Conservation (phyloP, 768 basidiomycete genomes). For the Boletus tylopilopsis region DNA sequence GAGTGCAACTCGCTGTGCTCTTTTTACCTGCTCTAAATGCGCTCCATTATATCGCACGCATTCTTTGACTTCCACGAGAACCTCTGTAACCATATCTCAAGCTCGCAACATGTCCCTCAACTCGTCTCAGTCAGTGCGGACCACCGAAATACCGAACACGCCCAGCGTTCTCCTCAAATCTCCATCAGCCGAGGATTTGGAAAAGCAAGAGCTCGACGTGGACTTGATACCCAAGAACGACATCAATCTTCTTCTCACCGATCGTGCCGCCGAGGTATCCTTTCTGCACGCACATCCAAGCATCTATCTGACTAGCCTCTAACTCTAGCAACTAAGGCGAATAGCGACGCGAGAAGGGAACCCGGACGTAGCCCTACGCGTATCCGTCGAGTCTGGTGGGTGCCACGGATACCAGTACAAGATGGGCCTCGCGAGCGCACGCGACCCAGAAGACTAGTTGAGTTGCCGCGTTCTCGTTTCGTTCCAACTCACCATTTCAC, state of each 20-base stretch:
- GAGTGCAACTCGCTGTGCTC: neutral
- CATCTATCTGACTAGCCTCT: neutral
- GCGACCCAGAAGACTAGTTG: constrained; percentile 82
- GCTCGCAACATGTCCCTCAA: constrained; percentile 3
- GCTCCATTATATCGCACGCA: neutral
- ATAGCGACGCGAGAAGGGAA: constrained; percentile 63
- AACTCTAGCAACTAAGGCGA: constrained; percentile 72
- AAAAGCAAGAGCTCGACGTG: constrained; percentile 60
- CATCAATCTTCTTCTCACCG: constrained; percentile 58
- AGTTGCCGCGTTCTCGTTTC: constrained; percentile 26
- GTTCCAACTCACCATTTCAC: neutral
- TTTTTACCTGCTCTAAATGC: neutral
- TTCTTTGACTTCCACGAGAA: neutral
- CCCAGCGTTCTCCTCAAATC: constrained; percentile 47
- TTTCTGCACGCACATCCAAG: constrained; percentile 1
- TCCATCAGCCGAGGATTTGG: constrained; percentile 51
- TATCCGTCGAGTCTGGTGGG: constrained; percentile 89
- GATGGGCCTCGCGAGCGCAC: constrained; percentile 67
- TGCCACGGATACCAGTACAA: constrained; percentile 99
- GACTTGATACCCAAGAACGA: constrained; percentile 53
- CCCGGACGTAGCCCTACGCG: constrained; percentile 63
- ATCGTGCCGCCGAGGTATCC: constrained; percentile 71
- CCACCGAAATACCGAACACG: constrained; percentile 41
- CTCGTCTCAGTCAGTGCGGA: constrained; percentile 26
- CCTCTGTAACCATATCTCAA: neutral